Percentiles rank a stretch among this genome's conserved stretches.
Conservation (phyloP, 495 filamentous ascomycete genomes). For the Penicillium desertorum region DNA sequence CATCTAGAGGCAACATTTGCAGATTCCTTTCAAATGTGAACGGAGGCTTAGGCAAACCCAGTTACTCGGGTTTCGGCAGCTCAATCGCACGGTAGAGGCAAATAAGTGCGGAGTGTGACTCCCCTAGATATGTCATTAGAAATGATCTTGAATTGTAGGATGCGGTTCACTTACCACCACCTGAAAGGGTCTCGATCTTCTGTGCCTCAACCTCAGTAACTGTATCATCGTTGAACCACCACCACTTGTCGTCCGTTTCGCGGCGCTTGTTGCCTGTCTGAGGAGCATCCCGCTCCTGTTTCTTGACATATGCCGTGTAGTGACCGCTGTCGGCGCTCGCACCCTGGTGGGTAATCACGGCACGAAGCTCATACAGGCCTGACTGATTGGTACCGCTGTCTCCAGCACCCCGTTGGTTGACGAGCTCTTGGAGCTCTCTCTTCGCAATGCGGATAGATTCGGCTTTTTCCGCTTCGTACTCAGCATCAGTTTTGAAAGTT, state of each 20-base stretch:
- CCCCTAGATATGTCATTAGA: constrained; percentile 52
- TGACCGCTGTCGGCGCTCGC: constrained; percentile 96
- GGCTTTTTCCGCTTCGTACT: constrained; percentile 80
- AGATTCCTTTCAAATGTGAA: constrained; percentile 8
- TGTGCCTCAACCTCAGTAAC: constrained; percentile 88
- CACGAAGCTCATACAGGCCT: constrained; percentile 90
- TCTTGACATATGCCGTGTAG: constrained; percentile 97
- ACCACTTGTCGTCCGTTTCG: constrained; percentile 91
- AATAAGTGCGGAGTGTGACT: constrained; percentile 92
- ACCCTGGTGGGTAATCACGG: constrained; percentile 96
- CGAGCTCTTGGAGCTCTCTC: constrained; percentile 75
- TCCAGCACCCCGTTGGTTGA: constrained; percentile 65
- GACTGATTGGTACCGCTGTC: constrained; percentile 87
- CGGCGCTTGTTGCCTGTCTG: constrained; percentile 64
- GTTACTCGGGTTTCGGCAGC: constrained; percentile 52
- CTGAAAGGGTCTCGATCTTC: constrained; percentile 85
- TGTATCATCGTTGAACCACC: constrained; percentile 99
- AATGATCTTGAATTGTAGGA: not conserved
- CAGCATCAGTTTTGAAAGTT: constrained; percentile 86
- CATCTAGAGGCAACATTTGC: constrained; percentile 24
- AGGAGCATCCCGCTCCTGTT: constrained; percentile 62
- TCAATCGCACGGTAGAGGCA: constrained; percentile 87
- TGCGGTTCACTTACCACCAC: constrained; percentile 65
- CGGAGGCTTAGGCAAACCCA: not conserved
- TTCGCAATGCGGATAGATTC: constrained; percentile 72